These are phyloP conservation scores for Ramichloridium luteum DNA, from an alignment of 2,329 filamentous ascomycete species.

Conservation along the genomic window DNA sequence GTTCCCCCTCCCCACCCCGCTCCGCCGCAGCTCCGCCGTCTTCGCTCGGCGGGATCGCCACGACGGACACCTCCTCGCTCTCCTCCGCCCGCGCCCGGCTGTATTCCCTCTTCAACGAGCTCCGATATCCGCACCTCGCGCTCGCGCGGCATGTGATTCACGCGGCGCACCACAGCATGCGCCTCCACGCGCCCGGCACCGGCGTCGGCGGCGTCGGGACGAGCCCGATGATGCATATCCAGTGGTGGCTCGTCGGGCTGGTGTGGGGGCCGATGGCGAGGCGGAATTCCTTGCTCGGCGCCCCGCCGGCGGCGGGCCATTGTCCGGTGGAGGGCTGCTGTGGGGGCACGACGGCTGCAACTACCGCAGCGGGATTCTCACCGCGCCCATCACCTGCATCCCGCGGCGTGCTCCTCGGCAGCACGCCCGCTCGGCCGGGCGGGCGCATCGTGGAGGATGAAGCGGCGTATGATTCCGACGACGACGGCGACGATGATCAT, in stretches of 20 bases:
- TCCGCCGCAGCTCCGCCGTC: neutral
- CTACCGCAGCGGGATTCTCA: too few relatives aligned
- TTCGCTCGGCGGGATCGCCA: too few relatives aligned
- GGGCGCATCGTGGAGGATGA: neutral
- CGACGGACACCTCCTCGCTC: too few relatives aligned
- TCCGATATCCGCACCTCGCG: constrained; percentile 18
- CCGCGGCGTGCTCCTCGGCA: too few relatives aligned
- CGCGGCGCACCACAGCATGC: constrained; percentile 18
- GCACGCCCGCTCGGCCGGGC: neutral
- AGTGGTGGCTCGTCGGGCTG: constrained; percentile 25
- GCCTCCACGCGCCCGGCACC: constrained; percentile 13
- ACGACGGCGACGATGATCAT: neutral
- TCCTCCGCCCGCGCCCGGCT: constrained; percentile 16
- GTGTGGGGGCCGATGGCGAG: constrained; percentile 26
- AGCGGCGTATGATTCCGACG: neutral
- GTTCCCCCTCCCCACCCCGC: neutral
- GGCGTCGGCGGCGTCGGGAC: too few relatives aligned
- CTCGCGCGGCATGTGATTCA: constrained; percentile 22
- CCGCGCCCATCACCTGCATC: too few relatives aligned
- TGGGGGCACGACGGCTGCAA: too few relatives aligned
- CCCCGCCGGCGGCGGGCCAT: neutral
- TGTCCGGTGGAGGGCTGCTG: neutral
- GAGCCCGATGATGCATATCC: constrained; percentile 21
- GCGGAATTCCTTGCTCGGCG: constrained; percentile 21
- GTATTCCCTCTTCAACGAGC: constrained; percentile 17